phyloP scores from a whole-genome alignment of 2,329 filamentous ascomycete genomes.

The Oidium heveae region DNA sequence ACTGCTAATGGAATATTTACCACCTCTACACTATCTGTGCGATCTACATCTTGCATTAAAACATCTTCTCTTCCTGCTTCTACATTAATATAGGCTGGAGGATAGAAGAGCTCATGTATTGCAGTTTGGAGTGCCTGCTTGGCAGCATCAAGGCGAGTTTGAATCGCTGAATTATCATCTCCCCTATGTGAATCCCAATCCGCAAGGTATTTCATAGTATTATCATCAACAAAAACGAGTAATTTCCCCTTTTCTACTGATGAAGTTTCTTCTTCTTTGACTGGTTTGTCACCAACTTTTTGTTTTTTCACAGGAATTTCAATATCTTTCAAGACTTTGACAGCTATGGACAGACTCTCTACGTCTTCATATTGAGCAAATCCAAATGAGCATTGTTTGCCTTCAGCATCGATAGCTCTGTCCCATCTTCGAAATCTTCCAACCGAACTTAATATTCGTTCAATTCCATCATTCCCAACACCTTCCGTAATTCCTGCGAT shows the following conservation, averaged over 20 bases:
- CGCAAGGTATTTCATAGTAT: slow-evolving; percentile 63
- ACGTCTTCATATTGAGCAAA: slow-evolving; percentile 90
- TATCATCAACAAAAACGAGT: slow-evolving; percentile 55
- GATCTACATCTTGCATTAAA: slow-evolving; percentile 38
- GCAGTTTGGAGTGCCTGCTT: slow-evolving; percentile 40
- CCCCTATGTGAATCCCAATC: slow-evolving; percentile 44
- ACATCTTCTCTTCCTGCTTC: slow-evolving; percentile 41
- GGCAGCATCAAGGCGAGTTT: slow-evolving; percentile 45
- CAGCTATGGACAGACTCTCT: slow-evolving; percentile 62
- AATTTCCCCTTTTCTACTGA: slow-evolving; percentile 39
- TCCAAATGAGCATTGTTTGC: slow-evolving; percentile 68
- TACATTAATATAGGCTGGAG: slow-evolving; percentile 21
- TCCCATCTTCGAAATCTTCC: slow-evolving; percentile 72
- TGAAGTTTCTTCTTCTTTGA: slow-evolving; percentile 16
- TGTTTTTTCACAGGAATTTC: slow-evolving; percentile 63
- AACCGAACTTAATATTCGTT: slow-evolving; percentile 51
- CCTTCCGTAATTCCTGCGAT: slow-evolving; percentile 66
- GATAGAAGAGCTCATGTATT: slow-evolving; percentile 48
- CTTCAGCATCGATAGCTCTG: slow-evolving; percentile 44
- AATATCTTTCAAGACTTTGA: slow-evolving; percentile 62
- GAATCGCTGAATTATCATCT: slow-evolving; percentile 33
- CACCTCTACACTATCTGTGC: slow-evolving; percentile 49
- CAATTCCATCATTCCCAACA: slow-evolving; percentile 50
- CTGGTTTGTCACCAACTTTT: slow-evolving; percentile 21
- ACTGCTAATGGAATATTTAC: slow-evolving; percentile 69